phyloP scores from a whole-genome alignment of 768 basidiomycete genomes.

The Xerocomellus dryophilus region DNA sequence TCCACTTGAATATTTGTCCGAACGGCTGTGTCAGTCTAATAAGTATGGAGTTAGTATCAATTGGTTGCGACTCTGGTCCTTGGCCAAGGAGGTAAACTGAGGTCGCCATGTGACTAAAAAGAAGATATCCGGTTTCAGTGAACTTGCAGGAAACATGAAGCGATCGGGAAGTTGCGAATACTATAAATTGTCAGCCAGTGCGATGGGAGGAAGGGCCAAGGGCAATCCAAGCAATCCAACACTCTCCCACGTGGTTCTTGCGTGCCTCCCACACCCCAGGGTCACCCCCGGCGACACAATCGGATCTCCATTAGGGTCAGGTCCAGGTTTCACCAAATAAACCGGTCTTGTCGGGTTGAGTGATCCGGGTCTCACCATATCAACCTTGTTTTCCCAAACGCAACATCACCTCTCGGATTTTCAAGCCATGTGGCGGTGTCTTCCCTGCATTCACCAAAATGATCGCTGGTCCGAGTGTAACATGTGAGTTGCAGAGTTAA shows the following conservation, averaged over 20 bases:
- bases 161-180: conserved; percentile 22
- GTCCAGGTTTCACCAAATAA: conserved; percentile 13
- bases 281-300: not conserved
- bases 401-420: not conserved
- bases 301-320: conserved; percentile 13
- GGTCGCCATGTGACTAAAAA: conserved; percentile 16
- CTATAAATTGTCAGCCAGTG: conserved; percentile 15
- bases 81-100: conserved; percentile 3
- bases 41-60: not conserved
- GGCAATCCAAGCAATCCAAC: conserved; percentile 9
- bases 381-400: conserved; percentile 4
- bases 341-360: conserved; percentile 7
- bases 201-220: conserved; percentile 16
- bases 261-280: conserved; percentile 11
- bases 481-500: conserved; percentile 4
- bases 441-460: not conserved
- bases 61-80: not conserved
- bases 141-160: conserved; percentile 9
- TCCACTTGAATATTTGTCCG: conserved; percentile 11
- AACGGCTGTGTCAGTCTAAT: conserved; percentile 1
- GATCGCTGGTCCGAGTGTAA: not conserved
- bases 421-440: conserved; percentile 13
- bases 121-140: conserved; percentile 8
- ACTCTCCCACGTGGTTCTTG: conserved; percentile 26
- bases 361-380: conserved; percentile 11